Base-by-base conservation (phyloP, 441 rosid species). In the Macaranga tanarius region DNA sequence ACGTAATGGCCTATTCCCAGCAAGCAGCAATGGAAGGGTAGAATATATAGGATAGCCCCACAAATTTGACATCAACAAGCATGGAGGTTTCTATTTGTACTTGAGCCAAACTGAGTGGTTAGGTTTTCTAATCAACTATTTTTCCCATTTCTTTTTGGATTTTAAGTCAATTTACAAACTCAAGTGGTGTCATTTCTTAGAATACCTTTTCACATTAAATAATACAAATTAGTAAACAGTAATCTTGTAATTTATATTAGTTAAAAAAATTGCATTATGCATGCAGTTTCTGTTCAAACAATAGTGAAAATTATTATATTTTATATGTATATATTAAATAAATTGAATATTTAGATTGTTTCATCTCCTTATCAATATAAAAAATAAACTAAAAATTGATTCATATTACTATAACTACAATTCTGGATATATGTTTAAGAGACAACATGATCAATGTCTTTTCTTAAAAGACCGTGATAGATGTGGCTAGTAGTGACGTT, bases 41-140 rank as follows among this genome's bases (percentile, higher is more conserved):
- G 5, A 19, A 8, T 3, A 12, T 10, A 5, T 7, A 56, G 26
- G 31, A 59, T 28, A 59, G 34, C 40, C 63, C 63, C 63, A 59
- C 63, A 28, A 59, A 59, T 0, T n/a, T 11, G 19, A 23, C 63
- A 38, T 12, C 38, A 34, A 34, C 6, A 34, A 34, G 38, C 38
- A 34, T 34, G 38, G 63, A 59, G 26, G 40, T 59, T 59, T 59
- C 42, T 59, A 4, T 59, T 59, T 59, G 63, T 59, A 57, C 4
- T 59, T 28, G 10, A 13, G 63, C 19, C n/a, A 16, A 31, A 4
- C 16, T 2, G 44, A 62, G 28, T 62, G 50, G 67, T 28, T 62
- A 66, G 70, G 44, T 66, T 66, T 66, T 66, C 45, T 66, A 65
- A 65, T 65, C 69, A 47, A 22, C 15, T 38, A 7, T 23, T 17